Evolutionary conservation across 768 basidiomycete species (phyloP).

Genomic region (Leccinum imitatum): DNA sequence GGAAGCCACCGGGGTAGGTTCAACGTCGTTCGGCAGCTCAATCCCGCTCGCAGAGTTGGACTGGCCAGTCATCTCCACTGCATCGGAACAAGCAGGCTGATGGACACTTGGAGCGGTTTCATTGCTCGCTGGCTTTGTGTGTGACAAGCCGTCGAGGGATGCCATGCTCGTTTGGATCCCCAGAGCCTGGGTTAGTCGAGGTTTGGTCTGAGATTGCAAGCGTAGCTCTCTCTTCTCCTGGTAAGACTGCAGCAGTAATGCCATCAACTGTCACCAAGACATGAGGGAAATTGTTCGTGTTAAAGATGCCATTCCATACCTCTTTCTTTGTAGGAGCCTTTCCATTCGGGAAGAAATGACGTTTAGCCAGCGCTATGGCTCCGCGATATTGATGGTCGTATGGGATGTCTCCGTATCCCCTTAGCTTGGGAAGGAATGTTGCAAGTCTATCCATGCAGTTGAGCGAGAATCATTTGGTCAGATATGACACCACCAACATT

Average conservation of each 20-base stretch:
- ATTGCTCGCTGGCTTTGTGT: neutral
- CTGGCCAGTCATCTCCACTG: neutral
- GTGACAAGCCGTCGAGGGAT: neutral
- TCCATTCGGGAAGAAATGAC: constrained; percentile 28
- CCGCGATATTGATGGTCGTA: constrained; percentile 29
- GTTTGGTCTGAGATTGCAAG: constrained; percentile 1
- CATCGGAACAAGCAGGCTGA: neutral
- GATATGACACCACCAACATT: constrained; percentile 15
- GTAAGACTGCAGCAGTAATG: constrained; percentile 25
- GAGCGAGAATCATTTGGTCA: neutral
- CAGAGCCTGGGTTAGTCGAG: constrained; percentile 15
- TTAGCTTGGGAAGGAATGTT: constrained; percentile 29
- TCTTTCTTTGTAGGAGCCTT: constrained; percentile 25
- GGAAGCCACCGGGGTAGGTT: neutral
- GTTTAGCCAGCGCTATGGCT: constrained; percentile 28
- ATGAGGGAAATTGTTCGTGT: constrained; percentile 1
- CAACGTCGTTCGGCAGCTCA: constrained; percentile 1
- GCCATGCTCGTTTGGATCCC: constrained; percentile 22
- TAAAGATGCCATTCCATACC: constrained; percentile 9
- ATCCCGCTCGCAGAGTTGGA: neutral
- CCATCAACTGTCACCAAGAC: constrained; percentile 20
- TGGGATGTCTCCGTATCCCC: constrained; percentile 29
- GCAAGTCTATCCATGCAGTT: constrained; percentile 20
- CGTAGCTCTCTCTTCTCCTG: constrained; percentile 20
- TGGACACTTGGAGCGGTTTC: neutral